Evolutionary conservation across 1,284 basidiomycete genomes (phyloP), one percentile per base, ranked within the genome.

Genomic region (Peniophora sp.): DNA sequence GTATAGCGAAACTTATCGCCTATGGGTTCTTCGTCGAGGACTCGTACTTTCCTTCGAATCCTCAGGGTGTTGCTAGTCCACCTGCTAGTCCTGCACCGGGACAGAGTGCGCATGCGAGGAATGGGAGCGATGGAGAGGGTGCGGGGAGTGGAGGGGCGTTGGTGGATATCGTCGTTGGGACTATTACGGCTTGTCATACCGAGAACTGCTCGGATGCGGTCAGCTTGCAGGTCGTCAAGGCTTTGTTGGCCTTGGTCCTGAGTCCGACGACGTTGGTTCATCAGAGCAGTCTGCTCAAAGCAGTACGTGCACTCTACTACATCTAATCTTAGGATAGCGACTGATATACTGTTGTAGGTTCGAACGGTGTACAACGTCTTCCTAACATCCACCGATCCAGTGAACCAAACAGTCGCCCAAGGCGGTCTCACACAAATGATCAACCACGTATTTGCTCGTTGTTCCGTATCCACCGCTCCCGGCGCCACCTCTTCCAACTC

Each of bases 291-390:
- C 74, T 98, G 35, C 79, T 98, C 57, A 96, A 96, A 67, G 92
- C 95, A 24, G 90, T 98, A 24, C 27, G 27, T 32, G 27, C 27
- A 6, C 27, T 32, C 27, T 12, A 32, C 12, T 12, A 32, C 12
- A 32, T 12, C 12, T 32, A 12, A 32, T 12, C n/a, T n/a, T n/a
- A n/a, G n/a, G n/a, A n/a, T n/a, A n/a, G n/a, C n/a, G n/a, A 32
- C 5, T 32, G 27, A 32, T 32, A 5, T 32, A 32, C 12, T 32
- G 12, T 32, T 32, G 12, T 12, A 32, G 27, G 27, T 32, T 12
- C 80, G 95, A 36, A 97, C 95, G 5, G 94, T 98, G 2, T 97
- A 97, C 71, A 97, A 97, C 63, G 86, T 98, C 52, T 98, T 97
- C 66, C 74, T 97, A 27, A 75, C 97, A 53, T 93, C 90, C 58